A percentile compares a stretch with the other conserved stretches of the same genome.
Conservation (phyloP, 2,329 filamentous ascomycete genomes). For the Fusarium chlamydosporum region DNA sequence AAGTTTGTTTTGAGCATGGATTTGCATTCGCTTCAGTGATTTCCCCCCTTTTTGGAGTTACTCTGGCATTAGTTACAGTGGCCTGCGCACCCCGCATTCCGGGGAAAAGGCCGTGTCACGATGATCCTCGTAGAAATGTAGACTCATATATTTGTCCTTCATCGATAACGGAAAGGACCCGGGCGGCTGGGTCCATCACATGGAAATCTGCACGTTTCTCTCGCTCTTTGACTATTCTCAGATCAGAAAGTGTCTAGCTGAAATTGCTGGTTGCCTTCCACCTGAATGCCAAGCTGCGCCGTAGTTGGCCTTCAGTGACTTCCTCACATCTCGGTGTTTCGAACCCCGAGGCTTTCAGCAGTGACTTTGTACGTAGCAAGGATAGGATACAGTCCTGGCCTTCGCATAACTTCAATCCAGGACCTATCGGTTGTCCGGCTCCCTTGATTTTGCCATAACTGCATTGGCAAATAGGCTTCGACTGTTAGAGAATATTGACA, state of each 20-base stretch:
- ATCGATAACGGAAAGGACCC: not conserved
- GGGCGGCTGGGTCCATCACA: not conserved
- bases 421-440: not conserved
- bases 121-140: not conserved
- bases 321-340: not conserved
- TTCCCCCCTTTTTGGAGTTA: constrained; percentile 8
- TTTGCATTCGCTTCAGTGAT: not conserved
- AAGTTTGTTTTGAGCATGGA: not conserved
- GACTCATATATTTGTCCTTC: not conserved
- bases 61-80: not conserved
- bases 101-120: constrained; percentile 4
- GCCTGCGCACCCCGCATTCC: constrained; percentile 6
- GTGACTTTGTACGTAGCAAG: too few species aligned
- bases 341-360: not conserved
- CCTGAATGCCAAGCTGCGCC: not conserved
- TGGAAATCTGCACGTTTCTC: not conserved
- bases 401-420: too few species aligned
- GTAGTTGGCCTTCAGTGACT: not conserved
- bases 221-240: too few species aligned
- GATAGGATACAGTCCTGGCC: too few species aligned
- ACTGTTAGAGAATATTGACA: not conserved
- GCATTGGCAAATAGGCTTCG: not conserved
- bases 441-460: not conserved
- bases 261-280: too few species aligned
- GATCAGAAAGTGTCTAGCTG: too few species aligned